Conservation (phyloP, 148 eudicot species). For the Drosera capensis region DNA sequence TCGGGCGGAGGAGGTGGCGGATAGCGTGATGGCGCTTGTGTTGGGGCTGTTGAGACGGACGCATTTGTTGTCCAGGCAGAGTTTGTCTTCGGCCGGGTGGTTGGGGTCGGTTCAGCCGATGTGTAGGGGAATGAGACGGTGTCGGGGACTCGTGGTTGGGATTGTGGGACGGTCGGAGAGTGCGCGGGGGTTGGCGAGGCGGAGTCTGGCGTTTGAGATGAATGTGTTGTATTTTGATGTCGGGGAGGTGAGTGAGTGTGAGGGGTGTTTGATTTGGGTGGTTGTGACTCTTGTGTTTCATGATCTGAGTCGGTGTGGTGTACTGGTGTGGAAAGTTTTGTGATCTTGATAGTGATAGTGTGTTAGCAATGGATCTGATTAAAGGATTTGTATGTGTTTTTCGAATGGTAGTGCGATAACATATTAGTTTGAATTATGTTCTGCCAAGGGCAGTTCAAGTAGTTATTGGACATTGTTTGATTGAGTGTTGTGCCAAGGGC, state of each 20-base stretch:
- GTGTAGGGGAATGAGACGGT: constrained; percentile 91
- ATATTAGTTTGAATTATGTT: no score
- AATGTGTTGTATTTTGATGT: constrained; percentile 93
- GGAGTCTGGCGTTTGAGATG: constrained; percentile 95
- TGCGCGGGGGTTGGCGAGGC: constrained; percentile 64
- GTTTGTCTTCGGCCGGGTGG: constrained; percentile 88
- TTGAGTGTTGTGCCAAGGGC: no score
- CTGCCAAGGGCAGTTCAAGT: no score
- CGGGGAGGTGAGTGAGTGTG: constrained; percentile 41
- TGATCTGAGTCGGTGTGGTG: background rate
- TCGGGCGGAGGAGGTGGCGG: constrained; percentile 87
- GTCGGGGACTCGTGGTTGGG: constrained; percentile 87
- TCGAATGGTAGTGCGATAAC: no score
- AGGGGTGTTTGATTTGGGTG: background rate
- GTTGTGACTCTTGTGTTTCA: background rate
- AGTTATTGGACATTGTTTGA: no score
- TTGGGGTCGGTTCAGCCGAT: constrained; percentile 92
- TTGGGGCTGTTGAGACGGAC: constrained; percentile 73
- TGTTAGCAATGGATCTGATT: no score
- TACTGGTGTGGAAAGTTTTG: no score
- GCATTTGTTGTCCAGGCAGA: constrained; percentile 64
- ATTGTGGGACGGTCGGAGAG: constrained; percentile 93
- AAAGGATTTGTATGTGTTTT: no score
- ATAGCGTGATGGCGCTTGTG: constrained; percentile 78
- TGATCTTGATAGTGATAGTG: no score